Evolutionary conservation across 345 rosid species (phyloP), one percentile per base, ranked within the genome.

Genomic region (Turnera subulata): DNA sequence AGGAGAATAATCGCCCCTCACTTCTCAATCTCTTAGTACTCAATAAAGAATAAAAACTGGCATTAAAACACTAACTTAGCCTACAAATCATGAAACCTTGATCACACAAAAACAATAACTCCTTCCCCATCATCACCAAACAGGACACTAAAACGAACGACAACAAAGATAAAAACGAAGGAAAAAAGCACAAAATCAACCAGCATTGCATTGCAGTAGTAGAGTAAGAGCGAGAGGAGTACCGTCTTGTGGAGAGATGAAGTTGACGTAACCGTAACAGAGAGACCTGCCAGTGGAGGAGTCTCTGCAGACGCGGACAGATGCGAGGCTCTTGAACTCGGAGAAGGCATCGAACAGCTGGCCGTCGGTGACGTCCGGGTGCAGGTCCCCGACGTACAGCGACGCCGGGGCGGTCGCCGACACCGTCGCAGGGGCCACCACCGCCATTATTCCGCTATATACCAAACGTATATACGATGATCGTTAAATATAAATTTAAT

Each of bases 211-310:
- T 5, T 5, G 20, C 9, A 29, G 53, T 52, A 42, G 18, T 26
- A 52, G 42, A 53, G 40, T n/a, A 38, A 20, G 46, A 42, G 38
- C 2, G 2, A 7, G 0, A 23, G 32, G 6, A 16, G 21, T 76
- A 84, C 94, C 94, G 10, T 82, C 94, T 3, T 69, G 78, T n/a
- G 65, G 71, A 52, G 80, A 71, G 15, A 82, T 29, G 40, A 84
- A 89, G 87, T 89, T 89, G 65, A 80, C 88, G 77, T 86, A 89
- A 60, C 86, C 94, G 64, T 89, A 89, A 56, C 89, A 82, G 69
- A 83, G 84, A 45, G 91, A 89, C 53, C 83, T 70, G 37, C 83
- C 86, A 16, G 84, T 56, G 39, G 80, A 35, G 16, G 72, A 70
- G 73, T 86, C 91, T 51, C 77, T 66, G 65, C 89, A 89, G 32